These are phyloP conservation scores for Garcia nutans DNA, from an alignment of 345 rosid genomes.

Conservation along the genomic window DNA sequence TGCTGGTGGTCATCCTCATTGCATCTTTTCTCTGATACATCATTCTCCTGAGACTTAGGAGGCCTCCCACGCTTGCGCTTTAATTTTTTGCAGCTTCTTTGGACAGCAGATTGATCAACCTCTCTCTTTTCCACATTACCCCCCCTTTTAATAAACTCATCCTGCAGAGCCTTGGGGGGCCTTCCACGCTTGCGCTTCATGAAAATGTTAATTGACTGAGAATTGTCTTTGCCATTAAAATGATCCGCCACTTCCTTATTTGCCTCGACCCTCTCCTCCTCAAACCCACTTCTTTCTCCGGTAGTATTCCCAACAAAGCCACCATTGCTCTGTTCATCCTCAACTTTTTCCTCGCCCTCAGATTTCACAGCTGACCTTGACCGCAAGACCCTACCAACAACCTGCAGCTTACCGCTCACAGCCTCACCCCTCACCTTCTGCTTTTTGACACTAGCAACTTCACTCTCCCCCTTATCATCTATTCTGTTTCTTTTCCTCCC, in stretches of 20 bases:
- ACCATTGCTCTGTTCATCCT: slow-evolving; percentile 7
- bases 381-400: slow-evolving; percentile 46
- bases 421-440: slow-evolving; percentile 23
- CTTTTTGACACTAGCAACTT: slow-evolving; percentile 24
- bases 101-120: not conserved
- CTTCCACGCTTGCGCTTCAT: slow-evolving; percentile 23
- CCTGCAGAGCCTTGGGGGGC: slow-evolving; percentile 28
- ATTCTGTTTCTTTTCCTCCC: slow-evolving; percentile 26
- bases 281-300: not conserved
- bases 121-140: not conserved
- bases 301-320: slow-evolving; percentile 8
- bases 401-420: slow-evolving; percentile 19
- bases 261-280: slow-evolving; percentile 17
- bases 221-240: not conserved
- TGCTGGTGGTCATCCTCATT: not conserved
- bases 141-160: not conserved
- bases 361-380: slow-evolving; percentile 35
- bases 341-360: slow-evolving; percentile 13
- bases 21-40: not conserved
- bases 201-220: not conserved
- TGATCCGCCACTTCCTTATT: slow-evolving; percentile 16
- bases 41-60: slow-evolving; percentile 10
- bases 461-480: slow-evolving; percentile 21
- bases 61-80: slow-evolving; percentile 35
- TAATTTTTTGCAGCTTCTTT: not conserved